Evolutionary conservation across 202 grass and related monocot genomes (phyloP), one percentile per base, ranked within the genome.

Genomic region (Setaria italica): DNA sequence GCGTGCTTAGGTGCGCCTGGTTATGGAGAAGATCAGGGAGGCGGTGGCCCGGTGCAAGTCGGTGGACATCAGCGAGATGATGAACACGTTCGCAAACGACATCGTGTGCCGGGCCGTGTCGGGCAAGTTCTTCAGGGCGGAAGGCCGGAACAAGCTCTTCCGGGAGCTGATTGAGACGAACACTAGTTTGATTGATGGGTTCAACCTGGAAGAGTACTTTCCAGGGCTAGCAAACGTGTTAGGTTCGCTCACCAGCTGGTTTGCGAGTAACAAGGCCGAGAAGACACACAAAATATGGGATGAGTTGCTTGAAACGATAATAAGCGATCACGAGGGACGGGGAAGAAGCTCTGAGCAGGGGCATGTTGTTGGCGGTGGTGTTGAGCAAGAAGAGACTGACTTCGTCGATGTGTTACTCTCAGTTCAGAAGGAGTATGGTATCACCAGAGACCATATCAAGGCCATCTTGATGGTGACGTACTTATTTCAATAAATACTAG

Each of bases 21-120:
- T 50, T 1, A 16, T 83, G 2, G 69, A 17, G 6, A 74, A 73
- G 55, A 35, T 83, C 19, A 1, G 17, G 3, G 19, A 62, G 70
- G 43, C 74, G 3, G 17, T 4, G n/a, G 62, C 2, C 0, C 25
- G 2, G 11, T 1, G 17, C 13, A 30, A 5, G 14, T 34, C 50
- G 16, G 54, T 86, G 3, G 82, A 91, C 55, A 32, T 91, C 13
- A 82, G 86, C 33, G 49, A 88, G 7, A 3, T 59, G 11, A 56
- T 91, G 55, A 68, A 62, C 70, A 33, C 78, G 21, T 85, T 64
- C 47, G 51, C 51, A 2, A 82, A 74, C 41, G 82, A 82, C 34
- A 14, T 82, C 8, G 9, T 88, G 10, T 69, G 71, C 56, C 49
- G 90, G 2, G 83, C 54, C 13, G 41, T 72, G 13, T 72, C 25